Base-by-base conservation (phyloP, 1,284 basidiomycete species). In the Waitea zeae region DNA sequence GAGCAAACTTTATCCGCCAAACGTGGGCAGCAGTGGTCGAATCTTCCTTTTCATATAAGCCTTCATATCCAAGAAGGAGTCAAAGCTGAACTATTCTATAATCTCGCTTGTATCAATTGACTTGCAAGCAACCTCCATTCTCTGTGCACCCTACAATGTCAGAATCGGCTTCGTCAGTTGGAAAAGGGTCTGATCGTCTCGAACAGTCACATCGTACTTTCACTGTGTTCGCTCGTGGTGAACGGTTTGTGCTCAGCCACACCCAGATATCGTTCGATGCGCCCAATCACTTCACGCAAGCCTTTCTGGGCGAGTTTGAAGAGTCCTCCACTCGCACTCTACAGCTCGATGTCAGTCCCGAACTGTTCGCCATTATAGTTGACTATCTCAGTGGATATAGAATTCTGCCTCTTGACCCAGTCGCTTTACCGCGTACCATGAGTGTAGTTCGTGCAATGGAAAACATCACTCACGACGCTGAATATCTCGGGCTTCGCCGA, bases 371-470 rank as follows among this genome's bases (percentile, higher is more conserved):
- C 12, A 38, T 44, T 20, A 40, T 44, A n/a, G 35, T 44, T 12
- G 38, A 44, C 22, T 44, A 44, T 30, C 29, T 44, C 31, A 38
- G 36, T 27, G 42, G 42, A 13, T 44, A 44, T 34, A 27, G 30
- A 5, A 36, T 44, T 17, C 33, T 44, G 17, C 42, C 42, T 11
- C 24, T 44, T 13, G 14, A 38, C 6, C 31, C 33, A 7, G 19
- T 22, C 12, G 40, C 38, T 9, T 30, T 43, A 14, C 40, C 41
- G 17, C 34, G 32, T 11, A 38, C 34, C 7, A 44, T 44, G 42
- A 35, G 36, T 24, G 27, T 17, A 3, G 33, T 19, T 4, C 34
- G 31, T 2, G 42, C 40, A 12, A 28, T 40, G 31, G 30, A 30
- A n/a, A 40, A 41, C 30, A 33, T 44, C 17, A 34, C 33, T 4